A percentile compares a stretch with the other conserved stretches of the same genome.
Evolutionary conservation across 768 basidiomycete species (phyloP).

Genomic region (Amanita jacksonii): DNA sequence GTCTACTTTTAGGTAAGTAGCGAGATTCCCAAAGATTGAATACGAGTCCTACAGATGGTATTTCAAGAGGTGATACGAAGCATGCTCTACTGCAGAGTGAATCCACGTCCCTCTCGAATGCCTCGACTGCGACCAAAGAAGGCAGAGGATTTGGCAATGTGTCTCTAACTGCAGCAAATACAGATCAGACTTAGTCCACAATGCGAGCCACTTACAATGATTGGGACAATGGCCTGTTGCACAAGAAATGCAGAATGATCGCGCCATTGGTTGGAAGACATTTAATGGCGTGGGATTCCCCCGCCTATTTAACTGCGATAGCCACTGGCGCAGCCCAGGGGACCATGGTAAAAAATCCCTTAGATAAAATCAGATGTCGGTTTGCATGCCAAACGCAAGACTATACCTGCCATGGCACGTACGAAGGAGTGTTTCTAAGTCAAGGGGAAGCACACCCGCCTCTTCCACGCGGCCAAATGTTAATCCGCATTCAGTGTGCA

Average conservation of each 20-base stretch:
- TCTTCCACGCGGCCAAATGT: constrained; percentile 36
- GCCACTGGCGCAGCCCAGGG: background rate
- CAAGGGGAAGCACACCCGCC: too few species aligned
- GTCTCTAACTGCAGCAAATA: constrained; percentile 9
- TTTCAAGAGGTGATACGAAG: background rate
- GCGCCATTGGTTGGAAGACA: background rate
- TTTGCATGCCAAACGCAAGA: background rate
- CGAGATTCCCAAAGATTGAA: background rate
- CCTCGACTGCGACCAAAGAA: background rate
- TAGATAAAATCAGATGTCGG: background rate
- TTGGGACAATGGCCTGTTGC: constrained; percentile 37
- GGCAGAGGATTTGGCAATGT: constrained; percentile 18
- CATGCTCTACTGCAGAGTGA: background rate
- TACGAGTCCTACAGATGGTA: background rate
- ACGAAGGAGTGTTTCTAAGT: too few species aligned
- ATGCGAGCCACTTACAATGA: constrained; percentile 29
- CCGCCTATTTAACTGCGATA: constrained; percentile 4
- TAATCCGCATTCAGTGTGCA: constrained; percentile 30
- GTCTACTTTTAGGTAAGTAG: background rate
- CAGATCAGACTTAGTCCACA: background rate
- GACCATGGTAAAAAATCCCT: constrained; percentile 15
- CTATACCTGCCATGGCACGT: too few species aligned
- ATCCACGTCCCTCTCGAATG: background rate
- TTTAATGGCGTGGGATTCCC: constrained; percentile 4
- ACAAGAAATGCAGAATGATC: constrained; percentile 14